Percentiles rank a stretch among this genome's conserved stretches.
These are phyloP conservation scores for Cercis canadensis DNA, from an alignment of 306 rosid genomes.

Conservation along the genomic window DNA sequence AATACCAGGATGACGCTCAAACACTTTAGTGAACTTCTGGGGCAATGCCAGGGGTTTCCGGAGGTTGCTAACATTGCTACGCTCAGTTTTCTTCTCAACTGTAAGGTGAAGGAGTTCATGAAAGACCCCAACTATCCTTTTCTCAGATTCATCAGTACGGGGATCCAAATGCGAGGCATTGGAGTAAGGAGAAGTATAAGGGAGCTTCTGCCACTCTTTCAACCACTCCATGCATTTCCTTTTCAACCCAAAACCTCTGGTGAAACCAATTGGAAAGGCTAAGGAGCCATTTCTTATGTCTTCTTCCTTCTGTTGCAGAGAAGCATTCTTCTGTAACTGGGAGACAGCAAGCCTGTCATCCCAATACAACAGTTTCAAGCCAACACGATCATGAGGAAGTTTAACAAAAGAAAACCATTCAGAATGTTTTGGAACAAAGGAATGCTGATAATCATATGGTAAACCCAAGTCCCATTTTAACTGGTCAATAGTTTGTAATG, in stretches of 20 bases:
- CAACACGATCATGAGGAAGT: conserved; percentile 72
- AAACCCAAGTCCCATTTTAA: conserved; percentile 92
- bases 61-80: conserved; percentile 86
- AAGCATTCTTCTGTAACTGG: conserved; percentile 63
- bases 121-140: conserved; percentile 91
- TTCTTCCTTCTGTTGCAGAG: conserved; percentile 61
- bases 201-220: conserved; percentile 90
- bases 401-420: conserved; percentile 59
- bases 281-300: conserved; percentile 59
- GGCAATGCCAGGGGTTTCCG: conserved; percentile 73
- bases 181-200: conserved; percentile 77
- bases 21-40: conserved; percentile 87
- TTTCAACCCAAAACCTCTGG: conserved; percentile 87
- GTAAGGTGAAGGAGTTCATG: conserved; percentile 90
- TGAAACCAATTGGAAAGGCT: conserved; percentile 79
- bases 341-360: conserved; percentile 73
- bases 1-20: conserved; percentile 93
- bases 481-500: conserved; percentile 84
- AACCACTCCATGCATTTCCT: conserved; percentile 90
- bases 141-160: conserved; percentile 87
- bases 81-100: conserved; percentile 79
- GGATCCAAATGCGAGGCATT: conserved; percentile 78
- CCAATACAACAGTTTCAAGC: conserved; percentile 75
- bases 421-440: conserved; percentile 54
- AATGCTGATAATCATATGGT: conserved; percentile 73